Evolutionary conservation across 2,329 filamentous ascomycete genomes (phyloP).

Genomic region (Dothiorella sarmentorum): DNA sequence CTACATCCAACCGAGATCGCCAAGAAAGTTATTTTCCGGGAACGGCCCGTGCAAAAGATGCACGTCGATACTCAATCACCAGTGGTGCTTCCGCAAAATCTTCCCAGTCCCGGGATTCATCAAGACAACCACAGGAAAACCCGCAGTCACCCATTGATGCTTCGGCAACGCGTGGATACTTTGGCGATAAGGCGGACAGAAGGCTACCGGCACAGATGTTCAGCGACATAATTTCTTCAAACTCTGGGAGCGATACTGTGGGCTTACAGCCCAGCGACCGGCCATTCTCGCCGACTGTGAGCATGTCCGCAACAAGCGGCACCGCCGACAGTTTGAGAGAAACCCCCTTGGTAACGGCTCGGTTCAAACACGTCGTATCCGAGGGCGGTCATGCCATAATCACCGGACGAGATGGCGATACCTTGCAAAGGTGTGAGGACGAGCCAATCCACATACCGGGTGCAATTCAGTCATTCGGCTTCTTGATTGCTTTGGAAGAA

Average conservation of each 20-base stretch:
- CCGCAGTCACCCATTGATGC: not conserved
- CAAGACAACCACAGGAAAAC: not conserved
- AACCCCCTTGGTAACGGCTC: conserved; percentile 57
- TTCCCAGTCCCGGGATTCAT: conserved; percentile 14
- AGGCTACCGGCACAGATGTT: conserved; percentile 34
- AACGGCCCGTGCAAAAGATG: conserved; percentile 25
- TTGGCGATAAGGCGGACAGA: not conserved
- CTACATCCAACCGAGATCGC: conserved; percentile 27
- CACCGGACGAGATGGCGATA: conserved; percentile 69
- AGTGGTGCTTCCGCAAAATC: conserved; percentile 25
- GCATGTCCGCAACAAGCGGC: conserved; percentile 34
- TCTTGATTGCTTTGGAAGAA: conserved; percentile 71
- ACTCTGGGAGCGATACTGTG: conserved; percentile 23
- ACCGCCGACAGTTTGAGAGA: conserved; percentile 40
- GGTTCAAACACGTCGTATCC: conserved; percentile 75
- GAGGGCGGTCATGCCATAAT: conserved; percentile 79
- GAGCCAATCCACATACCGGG: conserved; percentile 88
- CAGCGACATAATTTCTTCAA: conserved; percentile 33
- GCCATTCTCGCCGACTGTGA: conserved; percentile 25
- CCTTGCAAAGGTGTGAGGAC: conserved; percentile 78
- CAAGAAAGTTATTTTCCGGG: conserved; percentile 40
- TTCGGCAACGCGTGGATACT: not conserved
- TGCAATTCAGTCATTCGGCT: conserved; percentile 75
- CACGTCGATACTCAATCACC: conserved; percentile 30
- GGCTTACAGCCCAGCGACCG: conserved; percentile 23